Conservation (phyloP, 2,329 filamentous ascomycete species). For the Stachybotrys chlorohalonatus region DNA sequence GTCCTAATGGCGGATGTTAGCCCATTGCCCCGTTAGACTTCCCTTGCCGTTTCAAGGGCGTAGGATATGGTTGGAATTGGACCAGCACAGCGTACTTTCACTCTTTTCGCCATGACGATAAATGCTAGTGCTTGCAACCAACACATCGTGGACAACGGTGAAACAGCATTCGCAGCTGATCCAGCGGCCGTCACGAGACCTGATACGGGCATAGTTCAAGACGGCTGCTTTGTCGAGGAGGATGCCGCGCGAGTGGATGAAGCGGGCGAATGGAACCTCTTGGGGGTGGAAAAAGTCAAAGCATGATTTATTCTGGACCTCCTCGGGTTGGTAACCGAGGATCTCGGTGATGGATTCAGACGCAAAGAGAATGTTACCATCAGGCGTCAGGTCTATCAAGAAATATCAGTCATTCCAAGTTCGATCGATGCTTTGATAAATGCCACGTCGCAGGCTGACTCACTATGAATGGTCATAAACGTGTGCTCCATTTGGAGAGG, state of each 20-base stretch:
- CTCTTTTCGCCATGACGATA: slow-evolving; percentile 62
- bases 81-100: slow-evolving; percentile 49
- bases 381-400: slow-evolving; percentile 55
- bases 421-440: slow-evolving; percentile 2
- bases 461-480: slow-evolving; percentile 87
- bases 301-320: slow-evolving; percentile 66
- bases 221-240: slow-evolving; percentile 77
- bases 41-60: neutral
- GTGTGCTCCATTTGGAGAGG: slow-evolving; percentile 66
- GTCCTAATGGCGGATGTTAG: slow-evolving; percentile 40
- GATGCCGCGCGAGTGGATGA: slow-evolving; percentile 64
- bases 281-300: slow-evolving; percentile 85
- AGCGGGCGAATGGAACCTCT: slow-evolving; percentile 66
- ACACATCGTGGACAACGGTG: slow-evolving; percentile 77
- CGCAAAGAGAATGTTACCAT: slow-evolving; percentile 73
- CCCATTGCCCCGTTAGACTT: neutral
- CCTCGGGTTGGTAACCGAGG: slow-evolving; percentile 67
- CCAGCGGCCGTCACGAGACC: slow-evolving; percentile 60
- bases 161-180: slow-evolving; percentile 82
- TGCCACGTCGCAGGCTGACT: slow-evolving; percentile 20
- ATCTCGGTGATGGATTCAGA: slow-evolving; percentile 80
- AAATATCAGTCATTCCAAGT: neutral
- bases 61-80: slow-evolving; percentile 8
- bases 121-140: slow-evolving; percentile 76
- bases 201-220: slow-evolving; percentile 68